Conservation (phyloP, 2,329 filamentous ascomycete species). For the Allantophomopsis cytisporea region DNA sequence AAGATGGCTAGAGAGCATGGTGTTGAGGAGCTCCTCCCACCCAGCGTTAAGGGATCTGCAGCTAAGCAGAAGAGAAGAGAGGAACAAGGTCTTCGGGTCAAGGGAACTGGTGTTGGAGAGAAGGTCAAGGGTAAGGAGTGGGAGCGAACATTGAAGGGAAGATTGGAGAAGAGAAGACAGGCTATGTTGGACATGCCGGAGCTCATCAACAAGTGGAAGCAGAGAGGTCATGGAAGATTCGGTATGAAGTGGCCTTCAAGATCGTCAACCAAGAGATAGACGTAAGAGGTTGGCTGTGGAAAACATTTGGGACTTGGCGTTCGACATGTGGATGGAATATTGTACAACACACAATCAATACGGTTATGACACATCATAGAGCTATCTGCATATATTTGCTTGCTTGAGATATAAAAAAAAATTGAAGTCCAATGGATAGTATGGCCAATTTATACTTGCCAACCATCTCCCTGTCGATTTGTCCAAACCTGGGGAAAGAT, state of each 20-base stretch:
- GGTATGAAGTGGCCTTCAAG: constrained; percentile 61
- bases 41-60: constrained; percentile 62
- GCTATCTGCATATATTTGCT: too few species aligned
- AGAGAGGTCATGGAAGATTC: constrained; percentile 58
- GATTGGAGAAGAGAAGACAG: constrained; percentile 76
- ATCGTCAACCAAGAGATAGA: constrained; percentile 7
- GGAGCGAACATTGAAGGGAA: constrained; percentile 74
- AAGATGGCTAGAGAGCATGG: constrained; percentile 71
- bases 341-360: too few species aligned
- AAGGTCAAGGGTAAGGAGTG: constrained; percentile 90
- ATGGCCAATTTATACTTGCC: too few species aligned
- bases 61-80: constrained; percentile 57
- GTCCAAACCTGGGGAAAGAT: neutral
- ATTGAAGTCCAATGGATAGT: too few species aligned
- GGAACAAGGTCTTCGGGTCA: constrained; percentile 70
- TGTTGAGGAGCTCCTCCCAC: constrained; percentile 69
- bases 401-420: too few species aligned
- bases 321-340: too few species aligned
- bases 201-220: constrained; percentile 84
- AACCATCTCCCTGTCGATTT: too few species aligned
- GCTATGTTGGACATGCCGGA: constrained; percentile 93
- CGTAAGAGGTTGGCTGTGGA: too few species aligned
- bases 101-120: constrained; percentile 86
- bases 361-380: too few species aligned
- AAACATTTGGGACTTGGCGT: too few species aligned